phyloP scores from a whole-genome alignment of 2,329 filamentous ascomycete genomes.

The Tolypocladium cylindrosporum region DNA sequence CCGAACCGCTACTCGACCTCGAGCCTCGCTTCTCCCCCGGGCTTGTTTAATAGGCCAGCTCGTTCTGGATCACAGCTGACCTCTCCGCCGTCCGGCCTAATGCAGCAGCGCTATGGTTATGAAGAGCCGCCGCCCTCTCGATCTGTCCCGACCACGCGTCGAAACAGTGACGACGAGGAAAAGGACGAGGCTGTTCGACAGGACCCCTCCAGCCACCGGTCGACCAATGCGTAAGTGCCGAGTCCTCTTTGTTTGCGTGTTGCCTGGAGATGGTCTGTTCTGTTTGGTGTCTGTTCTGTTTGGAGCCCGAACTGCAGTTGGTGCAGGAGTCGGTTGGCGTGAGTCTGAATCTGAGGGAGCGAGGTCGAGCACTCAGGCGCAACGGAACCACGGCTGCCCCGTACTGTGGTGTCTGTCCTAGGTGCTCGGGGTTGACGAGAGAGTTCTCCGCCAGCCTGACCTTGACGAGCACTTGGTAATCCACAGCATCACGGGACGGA shows the following conservation, averaged over 20 bases:
- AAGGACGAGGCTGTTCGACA: slow-evolving; percentile 66
- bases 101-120: slow-evolving; percentile 48
- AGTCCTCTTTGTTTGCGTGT: slow-evolving; percentile 3
- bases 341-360: neutral
- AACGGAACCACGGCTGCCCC: neutral
- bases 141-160: slow-evolving; percentile 76
- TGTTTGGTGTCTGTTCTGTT: neutral
- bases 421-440: neutral
- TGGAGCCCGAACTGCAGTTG: neutral
- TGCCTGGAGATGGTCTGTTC: slow-evolving; percentile 1
- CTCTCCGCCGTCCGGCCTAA: slow-evolving; percentile 60
- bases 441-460: neutral
- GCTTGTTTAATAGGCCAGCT: slow-evolving; percentile 61
- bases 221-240: slow-evolving; percentile 66
- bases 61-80: slow-evolving; percentile 72
- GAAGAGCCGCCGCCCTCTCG: slow-evolving; percentile 56
- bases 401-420: neutral
- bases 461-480: neutral
- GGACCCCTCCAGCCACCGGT: slow-evolving; percentile 61
- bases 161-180: slow-evolving; percentile 86
- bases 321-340: neutral
- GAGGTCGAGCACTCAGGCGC: neutral
- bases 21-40: slow-evolving; percentile 73
- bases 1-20: slow-evolving; percentile 85
- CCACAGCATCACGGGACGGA: neutral